A percentile compares a stretch with the other conserved stretches of the same genome.
phyloP scores from a whole-genome alignment of 805 yeast species.

The Schizosaccharomyces lindneri region DNA sequence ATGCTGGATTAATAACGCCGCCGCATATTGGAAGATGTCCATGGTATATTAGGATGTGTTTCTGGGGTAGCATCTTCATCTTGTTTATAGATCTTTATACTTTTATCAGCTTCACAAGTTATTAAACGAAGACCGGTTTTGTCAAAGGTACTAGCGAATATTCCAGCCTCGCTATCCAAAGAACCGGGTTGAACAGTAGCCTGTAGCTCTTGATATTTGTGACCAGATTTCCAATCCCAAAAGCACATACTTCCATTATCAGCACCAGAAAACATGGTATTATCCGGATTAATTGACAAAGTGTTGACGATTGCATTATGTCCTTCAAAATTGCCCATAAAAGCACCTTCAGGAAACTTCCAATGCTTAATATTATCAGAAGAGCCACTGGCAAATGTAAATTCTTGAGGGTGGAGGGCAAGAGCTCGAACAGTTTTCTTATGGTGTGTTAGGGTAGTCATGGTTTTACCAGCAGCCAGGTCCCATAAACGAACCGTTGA shows the following conservation, averaged over 20 bases:
- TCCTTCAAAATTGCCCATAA: constrained; percentile 29
- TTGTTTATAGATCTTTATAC: constrained; percentile 50
- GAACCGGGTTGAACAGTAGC: constrained; percentile 51
- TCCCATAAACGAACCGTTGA: constrained; percentile 80
- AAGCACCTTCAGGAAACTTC: constrained; percentile 53
- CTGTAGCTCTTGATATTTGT: constrained; percentile 26
- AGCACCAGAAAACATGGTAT: constrained; percentile 53
- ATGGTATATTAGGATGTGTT: neutral
- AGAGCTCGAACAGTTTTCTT: constrained; percentile 56
- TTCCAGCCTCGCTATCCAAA: constrained; percentile 36
- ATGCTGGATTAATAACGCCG: neutral
- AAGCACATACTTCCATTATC: constrained; percentile 60
- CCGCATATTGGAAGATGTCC: neutral
- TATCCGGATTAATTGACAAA: constrained; percentile 35
- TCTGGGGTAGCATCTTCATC: constrained; percentile 8
- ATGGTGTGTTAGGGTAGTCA: constrained; percentile 60
- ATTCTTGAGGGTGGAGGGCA: constrained; percentile 39
- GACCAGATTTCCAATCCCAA: constrained; percentile 56
- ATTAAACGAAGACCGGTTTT: constrained; percentile 54
- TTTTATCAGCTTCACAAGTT: constrained; percentile 79
- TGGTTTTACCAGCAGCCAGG: constrained; percentile 48
- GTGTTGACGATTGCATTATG: constrained; percentile 40
- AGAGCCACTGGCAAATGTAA: constrained; percentile 58
- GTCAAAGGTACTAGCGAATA: constrained; percentile 52
- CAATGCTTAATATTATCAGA: constrained; percentile 66